phyloP scores from a whole-genome alignment of 768 basidiomycete species.

The Rhizopogon vesiculosus region DNA sequence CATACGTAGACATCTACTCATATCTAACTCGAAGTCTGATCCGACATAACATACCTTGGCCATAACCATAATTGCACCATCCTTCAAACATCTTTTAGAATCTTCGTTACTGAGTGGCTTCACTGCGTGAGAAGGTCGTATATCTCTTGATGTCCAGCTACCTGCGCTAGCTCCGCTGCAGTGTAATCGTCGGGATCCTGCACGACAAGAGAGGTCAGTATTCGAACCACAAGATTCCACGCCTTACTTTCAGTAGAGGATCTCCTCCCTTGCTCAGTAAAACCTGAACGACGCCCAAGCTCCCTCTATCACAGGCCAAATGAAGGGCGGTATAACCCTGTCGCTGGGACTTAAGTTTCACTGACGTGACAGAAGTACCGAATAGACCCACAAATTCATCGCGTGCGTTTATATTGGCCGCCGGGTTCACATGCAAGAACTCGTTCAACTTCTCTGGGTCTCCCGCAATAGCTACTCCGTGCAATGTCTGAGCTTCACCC shows the following conservation, averaged over 20 bases:
- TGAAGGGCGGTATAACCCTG: slow-evolving; percentile 90
- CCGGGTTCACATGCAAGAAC: slow-evolving; percentile 38
- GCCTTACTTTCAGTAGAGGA: slow-evolving; percentile 50
- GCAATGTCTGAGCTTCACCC: slow-evolving; percentile 42
- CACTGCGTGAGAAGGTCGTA: slow-evolving; percentile 27
- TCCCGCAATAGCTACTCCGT: slow-evolving; percentile 60
- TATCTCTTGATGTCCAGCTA: slow-evolving; percentile 55
- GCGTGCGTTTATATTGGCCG: slow-evolving; percentile 47
- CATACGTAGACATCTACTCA: background rate
- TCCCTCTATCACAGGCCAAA: slow-evolving; percentile 81
- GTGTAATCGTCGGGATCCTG: slow-evolving; percentile 69
- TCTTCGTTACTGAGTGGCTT: background rate
- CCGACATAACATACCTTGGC: background rate
- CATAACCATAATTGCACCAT: background rate
- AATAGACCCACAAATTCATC: slow-evolving; percentile 70
- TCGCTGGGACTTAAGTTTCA: slow-evolving; percentile 1
- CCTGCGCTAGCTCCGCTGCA: slow-evolving; percentile 53
- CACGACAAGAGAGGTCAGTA: slow-evolving; percentile 4
- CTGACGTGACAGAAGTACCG: background rate
- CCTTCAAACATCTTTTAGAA: background rate
- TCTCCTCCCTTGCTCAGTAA: slow-evolving; percentile 67
- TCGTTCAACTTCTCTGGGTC: slow-evolving; percentile 40
- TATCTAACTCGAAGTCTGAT: background rate
- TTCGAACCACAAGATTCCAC: slow-evolving; percentile 5
- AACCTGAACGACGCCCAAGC: slow-evolving; percentile 47